Evolutionary conservation across 345 rosid genomes (phyloP).

Genomic region (Camelina laxa): DNA sequence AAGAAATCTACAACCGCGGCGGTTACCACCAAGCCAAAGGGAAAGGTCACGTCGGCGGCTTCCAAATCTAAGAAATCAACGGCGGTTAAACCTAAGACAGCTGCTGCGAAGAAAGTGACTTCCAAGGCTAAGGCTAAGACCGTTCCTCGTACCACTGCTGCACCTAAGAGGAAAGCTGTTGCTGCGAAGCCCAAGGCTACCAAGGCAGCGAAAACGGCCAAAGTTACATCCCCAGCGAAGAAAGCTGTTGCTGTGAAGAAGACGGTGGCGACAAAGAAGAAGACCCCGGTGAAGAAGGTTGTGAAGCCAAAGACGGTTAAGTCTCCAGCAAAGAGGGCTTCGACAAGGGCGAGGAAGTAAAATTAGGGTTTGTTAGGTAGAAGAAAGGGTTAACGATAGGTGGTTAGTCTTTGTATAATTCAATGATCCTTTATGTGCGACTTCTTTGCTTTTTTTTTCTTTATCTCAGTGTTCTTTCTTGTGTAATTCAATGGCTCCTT

Average conservation of each 20-base stretch:
- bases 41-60: slow-evolving; percentile 34
- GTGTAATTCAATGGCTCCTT: slow-evolving; percentile 25
- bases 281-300: slow-evolving; percentile 65
- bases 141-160: slow-evolving; percentile 4
- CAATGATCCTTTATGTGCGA: slow-evolving; percentile 8
- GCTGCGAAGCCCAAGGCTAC: slow-evolving; percentile 53
- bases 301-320: slow-evolving; percentile 63
- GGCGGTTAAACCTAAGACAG: slow-evolving; percentile 45
- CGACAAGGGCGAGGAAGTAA: slow-evolving; percentile 50
- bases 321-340: slow-evolving; percentile 62
- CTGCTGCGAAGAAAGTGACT: slow-evolving; percentile 34
- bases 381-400: slow-evolving; percentile 8
- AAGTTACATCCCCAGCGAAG: slow-evolving; percentile 64
- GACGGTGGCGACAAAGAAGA: slow-evolving; percentile 50
- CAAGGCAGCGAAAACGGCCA: slow-evolving; percentile 61
- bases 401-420: slow-evolving; percentile 42
- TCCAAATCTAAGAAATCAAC: slow-evolving; percentile 43
- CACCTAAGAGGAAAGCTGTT: slow-evolving; percentile 48
- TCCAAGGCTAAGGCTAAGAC: slow-evolving; percentile 39
- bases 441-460: neutral
- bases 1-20: slow-evolving; percentile 31
- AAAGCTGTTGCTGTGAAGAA: slow-evolving; percentile 51
- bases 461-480: neutral
- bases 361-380: slow-evolving; percentile 3
- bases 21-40: slow-evolving; percentile 47